Evolutionary conservation across 2,329 filamentous ascomycete genomes (phyloP).

Genomic region (Trichoderma koningiopsis): DNA sequence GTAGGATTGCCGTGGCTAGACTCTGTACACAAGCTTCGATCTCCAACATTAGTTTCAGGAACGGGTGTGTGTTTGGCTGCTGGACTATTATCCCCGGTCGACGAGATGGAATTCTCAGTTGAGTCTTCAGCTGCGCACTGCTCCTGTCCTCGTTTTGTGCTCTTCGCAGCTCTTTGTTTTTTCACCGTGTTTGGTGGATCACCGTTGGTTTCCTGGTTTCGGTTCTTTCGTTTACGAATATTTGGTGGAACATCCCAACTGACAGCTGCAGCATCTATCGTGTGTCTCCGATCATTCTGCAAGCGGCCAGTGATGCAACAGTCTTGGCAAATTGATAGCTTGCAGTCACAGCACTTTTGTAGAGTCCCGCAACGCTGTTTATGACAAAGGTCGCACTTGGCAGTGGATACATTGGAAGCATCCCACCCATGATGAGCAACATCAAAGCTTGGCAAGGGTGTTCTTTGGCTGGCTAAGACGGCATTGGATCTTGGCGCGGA

Average conservation of each 20-base stretch:
- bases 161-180: background rate
- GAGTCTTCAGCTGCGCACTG: background rate
- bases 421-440: constrained; percentile 31
- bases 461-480: background rate
- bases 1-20: background rate
- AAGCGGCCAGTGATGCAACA: constrained; percentile 30
- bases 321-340: constrained; percentile 31
- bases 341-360: constrained; percentile 32
- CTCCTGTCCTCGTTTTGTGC: background rate
- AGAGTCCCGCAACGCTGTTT: constrained; percentile 31
- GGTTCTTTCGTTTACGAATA: constrained; percentile 10
- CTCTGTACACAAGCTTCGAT: background rate
- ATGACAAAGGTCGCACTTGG: constrained; percentile 35
- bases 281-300: constrained; percentile 29
- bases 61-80: background rate
- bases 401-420: constrained; percentile 30
- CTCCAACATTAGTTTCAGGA: background rate
- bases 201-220: background rate
- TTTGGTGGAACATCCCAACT: constrained; percentile 27
- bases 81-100: background rate
- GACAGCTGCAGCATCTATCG: constrained; percentile 29
- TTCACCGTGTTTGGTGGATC: background rate
- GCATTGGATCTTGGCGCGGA: background rate
- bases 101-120: background rate
- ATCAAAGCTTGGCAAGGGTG: constrained; percentile 19